A percentile compares a stretch with the other conserved stretches of the same genome.
Evolutionary conservation across 139 green algal genomes (phyloP).

Genomic region (Zygnema circumcarinatum): DNA sequence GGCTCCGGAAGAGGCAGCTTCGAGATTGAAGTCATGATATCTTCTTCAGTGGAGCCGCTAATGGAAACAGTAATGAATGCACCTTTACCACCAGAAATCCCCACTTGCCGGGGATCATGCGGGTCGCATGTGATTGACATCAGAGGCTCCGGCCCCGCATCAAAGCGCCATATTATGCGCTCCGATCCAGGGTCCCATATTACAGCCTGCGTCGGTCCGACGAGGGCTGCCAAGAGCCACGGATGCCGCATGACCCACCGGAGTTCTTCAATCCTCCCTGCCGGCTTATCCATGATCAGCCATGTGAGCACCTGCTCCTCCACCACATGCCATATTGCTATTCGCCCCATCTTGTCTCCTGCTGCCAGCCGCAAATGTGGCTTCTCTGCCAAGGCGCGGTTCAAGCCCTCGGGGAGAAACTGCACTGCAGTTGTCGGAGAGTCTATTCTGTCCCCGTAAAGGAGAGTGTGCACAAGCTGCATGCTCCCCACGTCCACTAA

Average conservation of each 20-base stretch:
- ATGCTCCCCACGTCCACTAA: slow-evolving; percentile 40
- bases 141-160: slow-evolving; percentile 11
- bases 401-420: slow-evolving; percentile 37
- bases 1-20: neutral
- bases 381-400: slow-evolving; percentile 26
- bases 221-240: slow-evolving; percentile 44
- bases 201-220: slow-evolving; percentile 6
- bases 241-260: slow-evolving; percentile 37
- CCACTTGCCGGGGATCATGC: slow-evolving; percentile 5
- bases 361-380: slow-evolving; percentile 38
- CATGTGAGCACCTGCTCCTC: slow-evolving; percentile 29
- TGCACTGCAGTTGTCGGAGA: slow-evolving; percentile 34
- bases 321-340: slow-evolving; percentile 49
- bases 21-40: neutral
- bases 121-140: slow-evolving; percentile 25
- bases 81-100: neutral
- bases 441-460: neutral
- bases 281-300: slow-evolving; percentile 15
- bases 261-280: slow-evolving; percentile 23
- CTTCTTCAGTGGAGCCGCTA: neutral
- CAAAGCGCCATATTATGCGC: slow-evolving; percentile 19
- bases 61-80: slow-evolving; percentile 17
- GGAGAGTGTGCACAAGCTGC: slow-evolving; percentile 56
- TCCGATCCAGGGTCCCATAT: slow-evolving; percentile 31
- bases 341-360: slow-evolving; percentile 28